Evolutionary conservation across 2,329 filamentous ascomycete genomes (phyloP).

Genomic region (Beauveria varroae): DNA sequence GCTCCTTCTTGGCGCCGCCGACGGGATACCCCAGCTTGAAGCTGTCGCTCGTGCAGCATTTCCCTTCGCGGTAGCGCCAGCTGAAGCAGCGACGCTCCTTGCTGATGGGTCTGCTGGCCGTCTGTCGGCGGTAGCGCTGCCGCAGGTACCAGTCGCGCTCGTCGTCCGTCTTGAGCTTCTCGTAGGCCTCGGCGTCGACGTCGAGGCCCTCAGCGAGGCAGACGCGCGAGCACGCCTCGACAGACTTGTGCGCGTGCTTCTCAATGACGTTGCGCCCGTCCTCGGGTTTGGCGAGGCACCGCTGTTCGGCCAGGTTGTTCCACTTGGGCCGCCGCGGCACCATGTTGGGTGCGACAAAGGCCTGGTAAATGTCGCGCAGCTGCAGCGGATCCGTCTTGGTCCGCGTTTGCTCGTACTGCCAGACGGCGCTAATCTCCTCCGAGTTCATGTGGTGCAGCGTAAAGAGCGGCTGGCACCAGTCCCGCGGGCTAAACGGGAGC

Average conservation of each 20-base stretch:
- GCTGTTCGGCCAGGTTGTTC: conserved; percentile 45
- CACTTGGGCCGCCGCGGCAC: conserved; percentile 36
- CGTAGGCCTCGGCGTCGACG: conserved; percentile 27
- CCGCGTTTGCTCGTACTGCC: conserved; percentile 45
- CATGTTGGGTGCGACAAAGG: conserved; percentile 39
- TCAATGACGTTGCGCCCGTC: conserved; percentile 29
- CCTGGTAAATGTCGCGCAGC: conserved; percentile 42
- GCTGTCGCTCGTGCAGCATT: conserved; percentile 35
- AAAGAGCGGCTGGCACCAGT: conserved; percentile 51
- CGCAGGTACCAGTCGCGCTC: conserved; percentile 22
- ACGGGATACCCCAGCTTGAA: conserved; percentile 37
- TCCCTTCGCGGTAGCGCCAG: conserved; percentile 36
- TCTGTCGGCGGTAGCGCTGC: conserved; percentile 18
- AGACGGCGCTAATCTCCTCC: conserved; percentile 43
- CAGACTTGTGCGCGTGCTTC: conserved; percentile 36
- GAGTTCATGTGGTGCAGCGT: conserved; percentile 50
- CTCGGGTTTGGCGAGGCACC: conserved; percentile 34
- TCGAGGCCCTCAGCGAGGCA: conserved; percentile 36
- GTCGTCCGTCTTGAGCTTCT: conserved; percentile 20
- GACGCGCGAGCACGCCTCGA: conserved; percentile 40
- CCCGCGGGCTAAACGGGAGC: conserved; percentile 37
- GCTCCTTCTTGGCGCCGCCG: conserved; percentile 22
- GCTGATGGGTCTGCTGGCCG: conserved; percentile 19
- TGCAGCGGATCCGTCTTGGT: conserved; percentile 33
- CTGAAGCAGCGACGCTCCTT: conserved; percentile 36